Conservation (phyloP, 257 asterid genomes). For the Cinchona pubescens region DNA sequence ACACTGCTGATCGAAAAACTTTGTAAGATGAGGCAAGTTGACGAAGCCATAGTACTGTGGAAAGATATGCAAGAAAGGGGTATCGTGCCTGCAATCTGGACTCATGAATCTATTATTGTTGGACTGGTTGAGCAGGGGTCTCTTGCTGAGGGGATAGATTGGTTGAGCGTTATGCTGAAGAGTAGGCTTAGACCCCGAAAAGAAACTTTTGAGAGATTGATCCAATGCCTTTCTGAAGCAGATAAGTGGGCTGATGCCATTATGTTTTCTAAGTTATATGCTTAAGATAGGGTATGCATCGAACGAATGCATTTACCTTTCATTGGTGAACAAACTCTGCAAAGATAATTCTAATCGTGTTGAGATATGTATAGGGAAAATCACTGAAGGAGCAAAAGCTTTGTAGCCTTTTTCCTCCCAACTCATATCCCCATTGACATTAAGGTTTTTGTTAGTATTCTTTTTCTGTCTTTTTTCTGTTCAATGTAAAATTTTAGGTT, state of each 20-base stretch:
- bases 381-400: constrained; percentile 20
- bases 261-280: constrained; percentile 43
- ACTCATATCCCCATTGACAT: no score
- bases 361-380: constrained; percentile 25
- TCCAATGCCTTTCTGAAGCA: constrained; percentile 37
- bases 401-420: no score
- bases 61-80: constrained; percentile 51
- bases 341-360: constrained; percentile 25
- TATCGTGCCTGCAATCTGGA: constrained; percentile 29
- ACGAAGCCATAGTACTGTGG: constrained; percentile 55
- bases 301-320: constrained; percentile 26
- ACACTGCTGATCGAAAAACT: constrained; percentile 39
- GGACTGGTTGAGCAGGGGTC: constrained; percentile 49
- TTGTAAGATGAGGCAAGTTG: constrained; percentile 43
- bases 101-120: constrained; percentile 40
- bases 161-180: constrained; percentile 43
- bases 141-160: constrained; percentile 41
- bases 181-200: constrained; percentile 44
- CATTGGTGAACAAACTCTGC: constrained; percentile 48
- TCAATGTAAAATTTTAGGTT: neutral
- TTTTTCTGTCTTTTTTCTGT: neutral
- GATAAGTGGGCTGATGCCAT: constrained; percentile 44
- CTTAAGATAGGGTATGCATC: constrained; percentile 46
- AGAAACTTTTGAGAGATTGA: constrained; percentile 45
- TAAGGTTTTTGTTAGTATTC: neutral